These are phyloP conservation scores for Gracilariopsis chorda DNA, from an alignment of 23 red algal species.

Conservation along the genomic window DNA sequence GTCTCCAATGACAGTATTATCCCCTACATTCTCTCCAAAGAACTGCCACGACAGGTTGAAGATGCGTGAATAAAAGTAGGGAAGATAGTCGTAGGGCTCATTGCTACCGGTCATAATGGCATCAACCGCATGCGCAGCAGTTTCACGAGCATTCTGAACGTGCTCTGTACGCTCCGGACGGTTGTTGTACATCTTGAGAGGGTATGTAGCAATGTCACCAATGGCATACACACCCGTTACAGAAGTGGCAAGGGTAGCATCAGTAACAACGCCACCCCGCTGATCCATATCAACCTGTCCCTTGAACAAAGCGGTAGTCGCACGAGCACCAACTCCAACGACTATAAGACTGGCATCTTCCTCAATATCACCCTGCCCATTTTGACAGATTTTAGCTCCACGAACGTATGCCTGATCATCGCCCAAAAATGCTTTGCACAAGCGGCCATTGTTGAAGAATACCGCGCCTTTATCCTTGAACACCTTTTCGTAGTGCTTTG, in stretches of 20 bases:
- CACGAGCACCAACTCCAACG: slow-evolving; percentile 87
- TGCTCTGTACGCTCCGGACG: slow-evolving; percentile 88
- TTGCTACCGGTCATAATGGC: slow-evolving; percentile 42
- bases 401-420: slow-evolving; percentile 58
- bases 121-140: slow-evolving; percentile 88
- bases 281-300: slow-evolving; percentile 86
- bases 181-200: slow-evolving; percentile 86
- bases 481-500: slow-evolving; percentile 82
- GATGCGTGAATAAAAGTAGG: slow-evolving; percentile 95
- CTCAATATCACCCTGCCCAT: slow-evolving; percentile 49
- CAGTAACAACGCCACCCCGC: slow-evolving; percentile 82
- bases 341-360: slow-evolving; percentile 73
- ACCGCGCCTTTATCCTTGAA: slow-evolving; percentile 76
- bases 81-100: slow-evolving; percentile 91
- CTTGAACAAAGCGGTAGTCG: slow-evolving; percentile 68
- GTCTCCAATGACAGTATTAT: slow-evolving; percentile 72
- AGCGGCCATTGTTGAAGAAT: slow-evolving; percentile 73
- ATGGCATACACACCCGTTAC: slow-evolving; percentile 72
- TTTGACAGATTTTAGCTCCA: slow-evolving; percentile 43
- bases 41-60: slow-evolving; percentile 95
- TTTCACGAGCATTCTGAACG: slow-evolving; percentile 90
- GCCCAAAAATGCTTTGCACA: slow-evolving; percentile 75
- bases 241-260: slow-evolving; percentile 71
- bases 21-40: slow-evolving; percentile 82
- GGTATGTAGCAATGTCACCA: slow-evolving; percentile 92